A percentile compares a stretch with the other conserved stretches of the same genome.
phyloP scores from a whole-genome alignment of 2,329 filamentous ascomycete genomes.

The Cordyceps cicadae region DNA sequence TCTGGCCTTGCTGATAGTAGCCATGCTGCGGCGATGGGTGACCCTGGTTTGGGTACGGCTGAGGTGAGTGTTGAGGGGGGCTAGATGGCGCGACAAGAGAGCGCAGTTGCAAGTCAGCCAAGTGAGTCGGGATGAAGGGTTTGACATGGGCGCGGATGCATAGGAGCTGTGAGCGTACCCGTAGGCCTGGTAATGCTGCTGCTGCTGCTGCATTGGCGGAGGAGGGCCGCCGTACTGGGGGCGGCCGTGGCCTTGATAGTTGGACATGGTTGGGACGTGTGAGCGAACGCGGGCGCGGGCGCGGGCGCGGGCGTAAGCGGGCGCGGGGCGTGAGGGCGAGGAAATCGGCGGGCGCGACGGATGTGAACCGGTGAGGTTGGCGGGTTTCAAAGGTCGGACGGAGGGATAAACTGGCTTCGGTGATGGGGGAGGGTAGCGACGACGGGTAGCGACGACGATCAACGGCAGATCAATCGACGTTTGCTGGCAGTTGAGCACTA shows the following conservation, averaged over 20 bases:
- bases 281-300: too few species aligned
- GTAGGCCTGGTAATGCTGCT: constrained; percentile 5
- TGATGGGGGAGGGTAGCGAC: background rate
- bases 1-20: constrained; percentile 36
- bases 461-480: background rate
- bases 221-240: constrained; percentile 7
- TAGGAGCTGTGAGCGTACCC: background rate
- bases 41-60: constrained; percentile 35
- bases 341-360: background rate
- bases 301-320: too few species aligned
- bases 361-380: background rate
- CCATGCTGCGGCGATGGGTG: constrained; percentile 32
- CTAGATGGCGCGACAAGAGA: background rate
- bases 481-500: background rate
- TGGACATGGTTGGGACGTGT: constrained; percentile 2
- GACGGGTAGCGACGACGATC: background rate
- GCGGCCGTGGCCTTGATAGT: constrained; percentile 5
- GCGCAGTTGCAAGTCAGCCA: background rate
- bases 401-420: background rate
- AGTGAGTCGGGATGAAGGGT: background rate
- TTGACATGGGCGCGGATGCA: too few species aligned
- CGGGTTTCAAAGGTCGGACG: background rate
- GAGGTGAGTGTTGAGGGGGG: constrained; percentile 7
- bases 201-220: constrained; percentile 4
- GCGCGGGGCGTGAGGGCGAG: too few species aligned